phyloP scores from a whole-genome alignment of 108 stramenopile species.

The Epithemia pelagica region DNA sequence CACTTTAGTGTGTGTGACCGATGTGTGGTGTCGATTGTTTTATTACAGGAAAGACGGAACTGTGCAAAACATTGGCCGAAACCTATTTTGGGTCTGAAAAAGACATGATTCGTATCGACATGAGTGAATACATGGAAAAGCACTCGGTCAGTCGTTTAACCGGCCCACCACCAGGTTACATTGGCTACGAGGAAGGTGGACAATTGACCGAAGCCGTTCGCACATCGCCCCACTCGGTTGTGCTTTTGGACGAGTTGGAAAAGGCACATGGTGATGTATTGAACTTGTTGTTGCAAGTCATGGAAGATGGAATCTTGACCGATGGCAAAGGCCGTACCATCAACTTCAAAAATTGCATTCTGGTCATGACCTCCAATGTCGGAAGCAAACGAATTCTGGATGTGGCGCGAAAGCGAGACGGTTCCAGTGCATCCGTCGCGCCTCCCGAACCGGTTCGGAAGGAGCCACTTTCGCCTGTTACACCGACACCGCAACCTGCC shows the following conservation, averaged over 20 bases:
- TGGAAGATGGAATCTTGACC: constrained; percentile 96
- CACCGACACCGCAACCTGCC: not conserved
- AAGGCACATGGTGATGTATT: constrained; percentile 96
- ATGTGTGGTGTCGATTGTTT: not conserved
- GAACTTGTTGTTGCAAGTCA: constrained; percentile 90
- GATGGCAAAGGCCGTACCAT: constrained; percentile 97
- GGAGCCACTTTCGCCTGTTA: not conserved
- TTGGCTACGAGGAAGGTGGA: constrained; percentile 94
- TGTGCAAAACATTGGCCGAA: constrained; percentile 86
- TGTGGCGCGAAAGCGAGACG: constrained; percentile 8
- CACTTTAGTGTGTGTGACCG: not conserved
- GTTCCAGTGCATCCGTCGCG: not conserved
- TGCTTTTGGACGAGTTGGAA: constrained; percentile 86
- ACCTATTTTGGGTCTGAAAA: constrained; percentile 84
- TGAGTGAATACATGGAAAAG: constrained; percentile 90
- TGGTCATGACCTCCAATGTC: constrained; percentile 96
- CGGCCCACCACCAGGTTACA: constrained; percentile 93
- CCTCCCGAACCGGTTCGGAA: not conserved
- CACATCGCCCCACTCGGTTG: constrained; percentile 66
- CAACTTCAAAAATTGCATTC: constrained; percentile 88
- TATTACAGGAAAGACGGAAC: constrained; percentile 78
- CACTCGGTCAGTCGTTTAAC: constrained; percentile 82
- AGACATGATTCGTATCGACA: constrained; percentile 92
- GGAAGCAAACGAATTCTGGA: constrained; percentile 85
- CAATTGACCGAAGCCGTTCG: constrained; percentile 95